Percentiles rank a stretch among this genome's conserved stretches.
Evolutionary conservation across 257 asterid genomes (phyloP).

Genomic region (Solanum pennellii): DNA sequence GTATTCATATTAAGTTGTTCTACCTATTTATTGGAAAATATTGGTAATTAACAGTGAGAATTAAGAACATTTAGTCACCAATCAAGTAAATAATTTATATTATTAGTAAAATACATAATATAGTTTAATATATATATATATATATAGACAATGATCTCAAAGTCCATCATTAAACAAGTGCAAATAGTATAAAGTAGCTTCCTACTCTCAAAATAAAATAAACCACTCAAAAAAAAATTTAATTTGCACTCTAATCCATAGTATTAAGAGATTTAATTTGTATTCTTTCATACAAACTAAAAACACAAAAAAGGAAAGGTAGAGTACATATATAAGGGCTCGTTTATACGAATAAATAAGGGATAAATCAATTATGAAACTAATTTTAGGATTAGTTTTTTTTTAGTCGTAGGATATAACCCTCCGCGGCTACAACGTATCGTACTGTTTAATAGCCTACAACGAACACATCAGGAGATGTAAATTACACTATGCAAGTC

Average conservation of each 20-base stretch:
- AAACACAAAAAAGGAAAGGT: not conserved
- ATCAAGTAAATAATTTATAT: not conserved
- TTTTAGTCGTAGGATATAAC: too few species aligned
- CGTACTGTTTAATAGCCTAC: too few species aligned
- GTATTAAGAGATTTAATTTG: not conserved
- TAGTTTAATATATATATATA: not conserved
- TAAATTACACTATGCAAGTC: too few species aligned
- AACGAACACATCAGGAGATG: too few species aligned
- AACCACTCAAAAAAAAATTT: not conserved
- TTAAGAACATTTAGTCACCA: not conserved
- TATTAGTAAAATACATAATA: not conserved
- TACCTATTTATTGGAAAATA: not conserved
- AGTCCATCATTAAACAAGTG: not conserved
- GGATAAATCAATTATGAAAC: too few species aligned
- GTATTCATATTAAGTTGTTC: not conserved
- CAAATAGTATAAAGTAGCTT: not conserved
- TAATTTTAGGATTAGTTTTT: too few species aligned
- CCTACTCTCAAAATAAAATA: not conserved
- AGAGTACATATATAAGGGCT: not conserved
- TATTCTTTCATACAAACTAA: not conserved
- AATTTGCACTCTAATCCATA: not conserved
- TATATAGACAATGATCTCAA: not conserved
- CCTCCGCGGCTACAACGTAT: rapidly evolving
- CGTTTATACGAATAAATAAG: too few species aligned
- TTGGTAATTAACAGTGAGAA: not conserved